These are phyloP conservation scores for Hypoxylon sp. DNA, from an alignment of 2,329 filamentous ascomycete genomes.

Conservation along the genomic window DNA sequence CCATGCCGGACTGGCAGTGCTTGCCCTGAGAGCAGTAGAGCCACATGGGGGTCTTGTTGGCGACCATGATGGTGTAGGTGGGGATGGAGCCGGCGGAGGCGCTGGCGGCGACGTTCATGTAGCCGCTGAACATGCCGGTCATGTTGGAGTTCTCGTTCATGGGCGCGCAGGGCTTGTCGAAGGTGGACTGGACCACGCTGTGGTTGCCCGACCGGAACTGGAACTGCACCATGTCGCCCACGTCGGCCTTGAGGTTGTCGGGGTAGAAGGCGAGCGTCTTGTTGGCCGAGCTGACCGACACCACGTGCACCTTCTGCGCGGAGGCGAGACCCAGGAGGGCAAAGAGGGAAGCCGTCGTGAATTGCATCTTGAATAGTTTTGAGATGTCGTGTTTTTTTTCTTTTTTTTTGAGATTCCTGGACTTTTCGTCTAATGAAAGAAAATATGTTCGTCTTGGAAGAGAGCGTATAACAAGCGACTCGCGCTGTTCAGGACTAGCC, in stretches of 20 bases:
- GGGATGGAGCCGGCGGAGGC: conserved; percentile 60
- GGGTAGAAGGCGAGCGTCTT: conserved; percentile 70
- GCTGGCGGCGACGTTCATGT: conserved; percentile 67
- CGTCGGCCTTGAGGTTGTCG: conserved; percentile 67
- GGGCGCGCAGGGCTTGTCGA: conserved; percentile 73
- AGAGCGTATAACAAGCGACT: conserved; percentile 52
- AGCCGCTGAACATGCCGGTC: conserved; percentile 70
- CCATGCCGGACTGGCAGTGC: conserved; percentile 80
- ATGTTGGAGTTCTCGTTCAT: conserved; percentile 60
- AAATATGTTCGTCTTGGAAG: conserved; percentile 42
- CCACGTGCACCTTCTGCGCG: conserved; percentile 62
- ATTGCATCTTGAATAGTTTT: conserved; percentile 59
- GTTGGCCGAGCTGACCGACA: conserved; percentile 68
- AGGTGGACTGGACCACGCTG: conserved; percentile 80
- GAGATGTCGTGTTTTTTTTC: conserved; percentile 22
- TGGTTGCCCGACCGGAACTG: conserved; percentile 75
- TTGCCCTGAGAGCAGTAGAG: conserved; percentile 77
- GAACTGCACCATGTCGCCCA: conserved; percentile 72
- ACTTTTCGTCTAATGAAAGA: conserved; percentile 35
- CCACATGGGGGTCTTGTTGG: conserved; percentile 76
- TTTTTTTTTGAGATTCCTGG: conserved; percentile 9
- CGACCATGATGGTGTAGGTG: conserved; percentile 75
- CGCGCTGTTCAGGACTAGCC: conserved; percentile 61
- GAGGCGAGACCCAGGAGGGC: conserved; percentile 56
- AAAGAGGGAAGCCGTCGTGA: conserved; percentile 56